A percentile compares a stretch with the other conserved stretches of the same genome.
Conservation (phyloP, 805 yeast species). For the Candida michaelii region DNA sequence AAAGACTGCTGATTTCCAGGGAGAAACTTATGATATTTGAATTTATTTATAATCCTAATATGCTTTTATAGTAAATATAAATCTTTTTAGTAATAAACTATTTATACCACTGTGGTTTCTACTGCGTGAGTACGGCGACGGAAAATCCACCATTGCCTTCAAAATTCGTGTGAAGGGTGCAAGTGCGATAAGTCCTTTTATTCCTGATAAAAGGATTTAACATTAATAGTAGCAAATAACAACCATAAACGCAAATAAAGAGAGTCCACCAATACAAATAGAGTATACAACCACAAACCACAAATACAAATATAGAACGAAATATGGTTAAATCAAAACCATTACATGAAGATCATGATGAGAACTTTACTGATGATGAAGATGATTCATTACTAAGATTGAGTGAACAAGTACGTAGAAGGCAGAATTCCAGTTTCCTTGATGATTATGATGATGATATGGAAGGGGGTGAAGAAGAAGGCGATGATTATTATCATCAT, state of each 20-base stretch:
- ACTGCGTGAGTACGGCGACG: not conserved
- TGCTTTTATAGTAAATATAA: no score
- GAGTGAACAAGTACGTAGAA: conserved; percentile 33
- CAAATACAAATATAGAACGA: not conserved
- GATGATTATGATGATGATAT: conserved; percentile 6
- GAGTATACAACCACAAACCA: not conserved
- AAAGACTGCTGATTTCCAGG: not conserved
- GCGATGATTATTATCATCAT: conserved; percentile 19
- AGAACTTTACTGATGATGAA: conserved; percentile 18
- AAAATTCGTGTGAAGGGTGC: conserved; percentile 1
- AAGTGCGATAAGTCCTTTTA: conserved; percentile 4
- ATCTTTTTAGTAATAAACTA: no score
- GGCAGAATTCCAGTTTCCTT: conserved; percentile 10
- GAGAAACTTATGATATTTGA: not conserved
- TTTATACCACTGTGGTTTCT: no score
- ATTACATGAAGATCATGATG: conserved; percentile 7
- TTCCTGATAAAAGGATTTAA: conserved; percentile 2
- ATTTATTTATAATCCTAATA: no score
- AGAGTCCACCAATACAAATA: not conserved
- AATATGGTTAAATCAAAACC: not conserved
- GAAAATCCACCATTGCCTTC: not conserved
- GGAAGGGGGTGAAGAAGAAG: conserved; percentile 5
- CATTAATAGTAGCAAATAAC: not conserved
- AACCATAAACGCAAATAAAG: not conserved
- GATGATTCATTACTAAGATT: conserved; percentile 35